Conservation (phyloP, 352 stramenopile genomes). For the Thraustochytrium sp. region DNA sequence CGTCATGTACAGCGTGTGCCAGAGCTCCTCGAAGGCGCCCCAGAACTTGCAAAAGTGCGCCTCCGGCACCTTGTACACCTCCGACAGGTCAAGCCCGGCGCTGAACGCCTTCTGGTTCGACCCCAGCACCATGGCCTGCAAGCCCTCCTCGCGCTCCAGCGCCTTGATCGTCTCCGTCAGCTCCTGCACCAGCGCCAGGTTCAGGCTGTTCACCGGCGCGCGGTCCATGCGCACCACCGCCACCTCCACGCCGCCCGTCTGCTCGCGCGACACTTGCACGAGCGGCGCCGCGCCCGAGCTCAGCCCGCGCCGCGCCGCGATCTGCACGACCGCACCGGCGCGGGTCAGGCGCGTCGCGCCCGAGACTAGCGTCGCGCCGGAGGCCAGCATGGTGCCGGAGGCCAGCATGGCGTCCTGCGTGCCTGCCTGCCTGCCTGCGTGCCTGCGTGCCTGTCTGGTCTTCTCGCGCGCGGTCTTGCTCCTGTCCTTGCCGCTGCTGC, state of each 20-base stretch:
- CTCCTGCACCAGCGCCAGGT: background rate
- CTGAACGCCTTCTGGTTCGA: constrained; percentile 13
- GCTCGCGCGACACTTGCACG: background rate
- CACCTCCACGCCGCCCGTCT: background rate
- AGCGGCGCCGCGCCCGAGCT: too few species aligned
- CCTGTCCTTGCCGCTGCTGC: too few species aligned
- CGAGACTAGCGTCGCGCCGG: too few species aligned
- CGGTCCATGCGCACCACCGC: constrained; percentile 11
- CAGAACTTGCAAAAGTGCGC: constrained; percentile 6
- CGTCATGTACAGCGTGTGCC: constrained; percentile 27
- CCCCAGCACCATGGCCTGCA: background rate
- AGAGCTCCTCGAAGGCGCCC: constrained; percentile 16
- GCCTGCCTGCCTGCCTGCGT: too few species aligned
- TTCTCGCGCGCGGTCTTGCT: too few species aligned
- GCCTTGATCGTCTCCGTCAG: constrained; percentile 3
- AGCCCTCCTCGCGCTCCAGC: background rate
- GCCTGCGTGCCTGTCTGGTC: too few species aligned
- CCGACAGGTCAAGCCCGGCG: background rate
- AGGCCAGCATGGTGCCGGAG: too few species aligned
- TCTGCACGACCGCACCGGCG: too few species aligned
- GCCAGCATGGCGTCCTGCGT: too few species aligned
- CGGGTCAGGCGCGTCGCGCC: too few species aligned
- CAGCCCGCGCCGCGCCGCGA: too few species aligned
- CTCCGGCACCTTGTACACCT: constrained; percentile 6
- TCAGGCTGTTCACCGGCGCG: constrained; percentile 22